Base-by-base conservation (phyloP, 164 flowering plant species). In the Kingdonia uniflora region DNA sequence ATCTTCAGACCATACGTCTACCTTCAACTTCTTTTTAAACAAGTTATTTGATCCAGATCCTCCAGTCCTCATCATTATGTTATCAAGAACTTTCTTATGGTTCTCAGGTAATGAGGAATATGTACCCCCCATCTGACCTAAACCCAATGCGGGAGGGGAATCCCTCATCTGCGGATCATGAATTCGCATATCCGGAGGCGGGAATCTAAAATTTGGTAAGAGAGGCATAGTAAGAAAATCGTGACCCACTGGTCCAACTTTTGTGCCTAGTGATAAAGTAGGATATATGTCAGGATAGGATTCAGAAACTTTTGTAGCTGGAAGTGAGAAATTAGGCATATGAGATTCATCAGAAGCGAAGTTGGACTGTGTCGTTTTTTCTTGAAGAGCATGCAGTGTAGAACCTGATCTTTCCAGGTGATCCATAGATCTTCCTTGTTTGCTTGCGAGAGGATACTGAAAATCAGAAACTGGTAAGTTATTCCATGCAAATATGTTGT, bases 1-100 rank as follows among this genome's bases (percentile, higher is more conserved):
- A 66, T 94, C 91, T 59, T 94, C 99, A 26, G 97, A 79, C 99
- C 99, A 94, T n/a, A 73, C 52, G 67, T 84, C 85, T 14, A 59
- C 51, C 71, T 71, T 86, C n/a, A 67, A 22, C 56, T 71, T 82
- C 79, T 69, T 82, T 62, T 65, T 80, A 17, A 67, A 55, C 33
- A 64, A 58, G 68, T 56, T 75, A 67, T 65, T 69, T 12, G 79
- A 50, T 60, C 87, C 94, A 50, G 80, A 58, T 11, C 82, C 92
- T 11, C 81, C 92, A 51, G 95, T 80, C 64, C 87, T 85, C 80
- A 85, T 69, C 78, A 87, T 75, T 60, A 94, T 83, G 72, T 82
- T 85, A 42, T 89, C 95, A 16, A 89, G 96, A 61, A 85, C 95
- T 76, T 80, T 85, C 68, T 88, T 67, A 52, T 87, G 97, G 54